Evolutionary conservation across 345 rosid species (phyloP), one percentile per base, ranked within the genome.

Genomic region (Schrenkiella parvula): DNA sequence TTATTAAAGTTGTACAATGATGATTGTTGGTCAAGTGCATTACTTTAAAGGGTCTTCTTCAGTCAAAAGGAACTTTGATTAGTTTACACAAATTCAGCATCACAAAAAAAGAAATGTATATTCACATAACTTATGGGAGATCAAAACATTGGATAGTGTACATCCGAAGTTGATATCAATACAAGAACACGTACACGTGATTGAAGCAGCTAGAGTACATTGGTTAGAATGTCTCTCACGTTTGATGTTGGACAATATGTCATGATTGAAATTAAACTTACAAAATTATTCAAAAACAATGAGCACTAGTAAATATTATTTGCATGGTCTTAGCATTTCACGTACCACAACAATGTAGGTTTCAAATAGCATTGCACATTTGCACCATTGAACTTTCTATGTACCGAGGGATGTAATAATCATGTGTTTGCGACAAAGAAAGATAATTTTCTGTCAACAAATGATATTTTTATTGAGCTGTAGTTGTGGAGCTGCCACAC

Each of bases 31-130:
- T 46, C 72, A 46, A 41, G 63, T 67, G 22, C 56, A 23, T 32
- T 53, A 47, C 74, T 60, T 68, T 75, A 60, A 75, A 75, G 74
- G 57, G 70, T 75, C 74, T 60, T 75, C 73, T 75, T 68, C 56
- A 68, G 73, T 75, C 64, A 67, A 64, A 75, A 67, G 69, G 13
- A 68, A 32, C 34, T 56, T 64, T 22, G 9, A 21, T 68, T 34
- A 31, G 35, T 53, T 52, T 14, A 25, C 25, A 63, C 25, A 62
- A 61, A 50, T 19, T 50, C 15, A 51, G 34, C 59, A 29, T 21
- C 22, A n/a, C n/a, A n/a, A 54, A 23, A 29, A 47, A 29, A 29
- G 13, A 54, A 8, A 29, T 54, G 38, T 14, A 11, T 54, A 34
- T n/a, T 26, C 10, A 14, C 15, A 50, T n/a, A 1, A 19, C 19